Evolutionary conservation across 129 eudicot species (phyloP).

Genomic region (Artemisia argyi): DNA sequence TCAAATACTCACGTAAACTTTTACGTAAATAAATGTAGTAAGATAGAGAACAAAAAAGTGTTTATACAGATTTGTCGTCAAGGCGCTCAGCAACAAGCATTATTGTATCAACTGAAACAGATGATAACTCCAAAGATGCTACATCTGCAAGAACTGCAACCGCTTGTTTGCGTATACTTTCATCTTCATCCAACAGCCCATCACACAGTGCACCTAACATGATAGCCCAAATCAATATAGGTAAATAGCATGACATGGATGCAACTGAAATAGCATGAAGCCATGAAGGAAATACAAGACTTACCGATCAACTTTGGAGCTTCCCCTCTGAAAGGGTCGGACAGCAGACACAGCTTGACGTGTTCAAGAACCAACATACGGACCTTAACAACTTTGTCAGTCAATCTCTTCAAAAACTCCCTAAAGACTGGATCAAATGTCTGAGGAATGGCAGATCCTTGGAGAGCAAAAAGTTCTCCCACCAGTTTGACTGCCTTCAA

Average conservation of each 20-base stretch:
- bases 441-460: slow-evolving; percentile 57
- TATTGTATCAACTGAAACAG: slow-evolving; percentile 67
- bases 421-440: slow-evolving; percentile 67
- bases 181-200: slow-evolving; percentile 85
- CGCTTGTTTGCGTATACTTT: slow-evolving; percentile 86
- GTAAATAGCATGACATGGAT: not conserved
- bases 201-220: slow-evolving; percentile 76
- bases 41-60: not conserved
- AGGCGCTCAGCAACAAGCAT: slow-evolving; percentile 86
- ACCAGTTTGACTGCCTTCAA: slow-evolving; percentile 71
- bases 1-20: slow-evolving; percentile 7
- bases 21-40: slow-evolving; percentile 7
- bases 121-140: slow-evolving; percentile 52
- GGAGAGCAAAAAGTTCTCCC: slow-evolving; percentile 84
- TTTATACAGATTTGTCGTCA: slow-evolving; percentile 86
- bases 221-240: slow-evolving; percentile 19
- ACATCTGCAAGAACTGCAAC: slow-evolving; percentile 81
- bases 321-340: slow-evolving; percentile 71
- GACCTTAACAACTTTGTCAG: slow-evolving; percentile 74
- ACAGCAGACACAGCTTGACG: slow-evolving; percentile 66
- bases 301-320: slow-evolving; percentile 81
- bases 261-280: slow-evolving; percentile 18
- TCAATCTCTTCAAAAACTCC: slow-evolving; percentile 81
- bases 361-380: slow-evolving; percentile 79
- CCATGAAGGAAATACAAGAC: slow-evolving; percentile 3